Conservation (phyloP, 2,329 filamentous ascomycete species). For the Chrysosporium keratinophilum region DNA sequence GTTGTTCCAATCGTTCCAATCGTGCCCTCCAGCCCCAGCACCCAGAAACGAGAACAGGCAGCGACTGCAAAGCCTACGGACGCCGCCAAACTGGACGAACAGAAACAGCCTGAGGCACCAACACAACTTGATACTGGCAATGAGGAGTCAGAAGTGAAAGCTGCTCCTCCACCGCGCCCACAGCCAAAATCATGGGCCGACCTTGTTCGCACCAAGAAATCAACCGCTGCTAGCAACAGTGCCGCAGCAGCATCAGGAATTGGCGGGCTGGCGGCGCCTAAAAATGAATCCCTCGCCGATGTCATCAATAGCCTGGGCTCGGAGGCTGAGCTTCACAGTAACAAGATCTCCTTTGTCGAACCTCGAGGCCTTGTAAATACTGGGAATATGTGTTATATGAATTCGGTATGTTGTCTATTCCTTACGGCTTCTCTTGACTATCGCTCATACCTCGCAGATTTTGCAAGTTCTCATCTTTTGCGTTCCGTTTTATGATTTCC, state of each 20-base stretch:
- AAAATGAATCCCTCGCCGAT: conserved; percentile 59
- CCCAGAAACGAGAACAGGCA: conserved; percentile 23
- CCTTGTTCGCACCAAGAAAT: conserved; percentile 47
- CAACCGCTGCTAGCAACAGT: conserved; percentile 24
- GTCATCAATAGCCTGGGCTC: conserved; percentile 62
- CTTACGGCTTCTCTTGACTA: neutral
- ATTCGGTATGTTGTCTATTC: conserved; percentile 61
- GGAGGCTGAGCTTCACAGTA: conserved; percentile 44
- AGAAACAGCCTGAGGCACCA: neutral
- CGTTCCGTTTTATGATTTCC: conserved; percentile 84
- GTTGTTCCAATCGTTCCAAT: conserved; percentile 41
- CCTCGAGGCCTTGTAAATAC: conserved; percentile 91
- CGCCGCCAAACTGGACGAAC: conserved; percentile 2
- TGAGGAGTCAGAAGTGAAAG: conserved; percentile 6
- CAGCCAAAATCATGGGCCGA: conserved; percentile 60
- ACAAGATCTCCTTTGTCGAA: conserved; percentile 72
- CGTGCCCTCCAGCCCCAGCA: conserved; percentile 32
- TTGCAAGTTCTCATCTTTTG: conserved; percentile 93
- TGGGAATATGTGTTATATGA: conserved; percentile 99
- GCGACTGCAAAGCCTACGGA: conserved; percentile 8
- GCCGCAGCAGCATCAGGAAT: conserved; percentile 17
- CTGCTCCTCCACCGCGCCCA: conserved; percentile 31
- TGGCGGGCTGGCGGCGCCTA: conserved; percentile 36
- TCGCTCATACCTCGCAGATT: conserved; percentile 48
- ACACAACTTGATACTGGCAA: conserved; percentile 14